Evolutionary conservation across 305 asterid species (phyloP).

Genomic region (Salvia sclarea): DNA sequence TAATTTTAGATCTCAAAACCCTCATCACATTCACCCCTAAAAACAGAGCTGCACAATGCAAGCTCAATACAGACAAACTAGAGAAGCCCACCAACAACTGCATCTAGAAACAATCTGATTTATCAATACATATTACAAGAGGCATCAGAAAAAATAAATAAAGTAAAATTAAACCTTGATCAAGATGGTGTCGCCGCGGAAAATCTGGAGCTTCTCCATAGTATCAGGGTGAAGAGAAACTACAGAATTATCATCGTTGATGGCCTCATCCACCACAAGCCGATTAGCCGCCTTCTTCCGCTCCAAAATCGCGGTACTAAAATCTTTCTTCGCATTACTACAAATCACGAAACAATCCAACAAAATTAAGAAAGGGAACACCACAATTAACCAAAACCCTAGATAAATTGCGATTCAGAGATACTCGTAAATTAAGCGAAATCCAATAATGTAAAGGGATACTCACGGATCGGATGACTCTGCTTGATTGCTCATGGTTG

Average conservation of each 20-base stretch:
- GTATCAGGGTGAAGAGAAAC: conserved; percentile 78
- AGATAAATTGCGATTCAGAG: neutral
- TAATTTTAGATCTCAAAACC: conserved; percentile 11
- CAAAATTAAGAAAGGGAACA: neutral
- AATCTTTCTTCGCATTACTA: conserved; percentile 79
- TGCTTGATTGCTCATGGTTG: conserved; percentile 57
- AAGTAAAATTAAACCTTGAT: conserved; percentile 57
- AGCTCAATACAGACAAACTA: neutral
- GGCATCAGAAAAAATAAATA: neutral
- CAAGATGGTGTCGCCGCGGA: conserved; percentile 84
- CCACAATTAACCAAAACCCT: conserved; percentile 11
- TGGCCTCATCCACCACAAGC: conserved; percentile 81
- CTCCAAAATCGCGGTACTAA: conserved; percentile 83
- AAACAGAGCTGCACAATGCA: neutral
- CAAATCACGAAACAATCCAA: conserved; percentile 1
- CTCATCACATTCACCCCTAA: neutral
- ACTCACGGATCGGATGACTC: conserved; percentile 75
- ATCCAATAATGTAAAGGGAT: conserved; percentile 16
- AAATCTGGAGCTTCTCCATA: conserved; percentile 91
- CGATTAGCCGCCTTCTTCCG: conserved; percentile 83
- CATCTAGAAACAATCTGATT: neutral
- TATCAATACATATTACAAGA: neutral
- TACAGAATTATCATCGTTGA: conserved; percentile 82
- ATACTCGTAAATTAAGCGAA: conserved; percentile 3
- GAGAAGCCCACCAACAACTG: neutral